phyloP scores from a whole-genome alignment of 345 rosid genomes.

The Xanthoceras sorbifolium region DNA sequence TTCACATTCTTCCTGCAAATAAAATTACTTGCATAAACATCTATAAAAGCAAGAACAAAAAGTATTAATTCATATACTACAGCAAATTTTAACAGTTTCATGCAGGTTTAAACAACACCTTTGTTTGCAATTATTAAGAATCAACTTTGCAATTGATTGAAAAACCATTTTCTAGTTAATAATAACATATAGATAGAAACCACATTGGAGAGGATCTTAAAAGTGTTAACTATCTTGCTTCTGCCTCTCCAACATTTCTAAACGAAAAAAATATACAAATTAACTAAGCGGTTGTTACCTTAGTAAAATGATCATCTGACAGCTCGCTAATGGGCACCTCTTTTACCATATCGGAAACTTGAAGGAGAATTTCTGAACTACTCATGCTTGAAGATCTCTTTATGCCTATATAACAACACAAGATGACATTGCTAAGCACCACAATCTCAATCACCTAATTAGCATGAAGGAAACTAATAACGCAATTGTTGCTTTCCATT shows the following conservation, averaged over 20 bases:
- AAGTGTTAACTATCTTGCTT: too few species aligned
- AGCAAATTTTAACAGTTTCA: not conserved
- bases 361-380: slow-evolving; percentile 33
- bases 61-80: not conserved
- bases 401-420: slow-evolving; percentile 39
- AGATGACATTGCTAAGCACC: not conserved
- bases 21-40: slow-evolving; percentile 1
- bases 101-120: not conserved
- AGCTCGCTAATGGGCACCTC: slow-evolving; percentile 40
- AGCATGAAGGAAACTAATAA: not conserved
- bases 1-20: slow-evolving; percentile 58
- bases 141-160: too few species aligned
- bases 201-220: not conserved
- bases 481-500: not conserved
- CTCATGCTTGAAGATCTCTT: slow-evolving; percentile 24
- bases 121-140: too few species aligned
- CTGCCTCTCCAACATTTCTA: too few species aligned
- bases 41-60: not conserved
- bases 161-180: not conserved
- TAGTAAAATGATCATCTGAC: slow-evolving; percentile 47
- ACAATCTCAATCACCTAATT: not conserved
- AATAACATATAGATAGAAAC: not conserved
- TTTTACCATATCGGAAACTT: slow-evolving; percentile 33
- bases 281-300: slow-evolving; percentile 35
- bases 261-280: too few species aligned